Percentiles rank a stretch among this genome's conserved stretches.
phyloP scores from a whole-genome alignment of 176 grass and related monocot genomes.

The Coix lacrymajobi region DNA sequence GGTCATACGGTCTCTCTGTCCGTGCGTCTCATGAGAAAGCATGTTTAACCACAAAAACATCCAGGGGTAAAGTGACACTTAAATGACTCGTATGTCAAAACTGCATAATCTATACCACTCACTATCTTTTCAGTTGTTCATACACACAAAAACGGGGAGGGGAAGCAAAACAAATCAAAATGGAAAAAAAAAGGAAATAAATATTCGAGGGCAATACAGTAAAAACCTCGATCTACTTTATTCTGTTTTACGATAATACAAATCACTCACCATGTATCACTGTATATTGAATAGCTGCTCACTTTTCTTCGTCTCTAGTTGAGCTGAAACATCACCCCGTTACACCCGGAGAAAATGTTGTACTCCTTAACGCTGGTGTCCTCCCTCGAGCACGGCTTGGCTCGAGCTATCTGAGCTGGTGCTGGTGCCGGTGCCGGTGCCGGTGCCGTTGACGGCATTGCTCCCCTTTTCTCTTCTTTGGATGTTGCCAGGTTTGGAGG shows the following conservation, averaged over 20 bases:
- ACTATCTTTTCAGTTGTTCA: conserved; percentile 43
- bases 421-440: neutral
- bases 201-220: conserved; percentile 36
- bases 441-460: neutral
- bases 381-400: conserved; percentile 51
- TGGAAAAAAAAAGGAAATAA: conserved; percentile 23
- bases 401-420: neutral
- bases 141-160: conserved; percentile 36
- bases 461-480: conserved; percentile 34
- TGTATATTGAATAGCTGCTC: conserved; percentile 18
- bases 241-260: conserved; percentile 38
- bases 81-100: conserved; percentile 13
- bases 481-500: conserved; percentile 13
- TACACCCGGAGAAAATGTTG: conserved; percentile 71
- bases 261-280: conserved; percentile 34
- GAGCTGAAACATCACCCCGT: conserved; percentile 43
- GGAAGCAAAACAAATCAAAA: conserved; percentile 22
- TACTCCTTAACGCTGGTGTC: conserved; percentile 73
- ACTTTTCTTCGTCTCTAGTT: conserved; percentile 30
- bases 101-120: conserved; percentile 53
- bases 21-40: neutral
- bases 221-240: conserved; percentile 44
- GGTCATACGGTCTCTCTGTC: no score
- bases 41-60: neutral
- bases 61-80: neutral